Evolutionary conservation across 208 protist species (phyloP), one percentile per base, ranked within the genome.

Genomic region (Wallacemonas sp.): DNA sequence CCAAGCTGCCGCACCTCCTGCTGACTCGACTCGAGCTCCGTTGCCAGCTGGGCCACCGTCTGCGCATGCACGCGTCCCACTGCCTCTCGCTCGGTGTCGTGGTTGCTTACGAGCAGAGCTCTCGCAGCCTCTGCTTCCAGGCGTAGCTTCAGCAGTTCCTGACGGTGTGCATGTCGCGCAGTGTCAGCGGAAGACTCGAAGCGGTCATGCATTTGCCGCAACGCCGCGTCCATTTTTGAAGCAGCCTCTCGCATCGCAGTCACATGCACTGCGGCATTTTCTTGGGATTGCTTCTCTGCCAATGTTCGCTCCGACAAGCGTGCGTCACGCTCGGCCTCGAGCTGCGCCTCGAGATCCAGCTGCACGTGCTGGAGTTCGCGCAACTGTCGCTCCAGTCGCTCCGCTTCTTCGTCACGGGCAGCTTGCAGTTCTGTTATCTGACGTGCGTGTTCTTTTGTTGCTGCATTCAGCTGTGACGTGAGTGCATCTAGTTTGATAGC

Each of bases 41-140:
- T 41, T 14, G 21, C 19, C 30, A 72, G 49, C 30, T 33, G 61
- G n/a, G 41, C 41, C 44, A 49, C 30, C 44, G 44, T 46, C 58
- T 70, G 54, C 22, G 39, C 59, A 17, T 69, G 61, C 8, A 66
- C 14, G 2, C 22, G 30, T n/a, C 71, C 51, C 62, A 66, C 71
- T 6, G 34, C 45, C 26, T 26, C 51, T 17, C 56, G 49, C 49
- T 73, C 61, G 8, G 71, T 71, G 33, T 71, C 53, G 22, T 74
- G 68, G 30, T 71, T 59, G 17, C 30, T 27, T 26, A 70, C 11
- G 38, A 63, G 70, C 26, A 24, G 6, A n/a, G 8, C 31, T 46
- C 46, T 24, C 26, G 68, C 70, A 24, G 41, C 46, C 22, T 51
- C 45, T 8, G 45, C 45, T 19, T 51, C 45, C 15, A 51, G 11